Base-by-base conservation (phyloP, 192 early-diverging fungal species). In the Coemansia asiatica region DNA sequence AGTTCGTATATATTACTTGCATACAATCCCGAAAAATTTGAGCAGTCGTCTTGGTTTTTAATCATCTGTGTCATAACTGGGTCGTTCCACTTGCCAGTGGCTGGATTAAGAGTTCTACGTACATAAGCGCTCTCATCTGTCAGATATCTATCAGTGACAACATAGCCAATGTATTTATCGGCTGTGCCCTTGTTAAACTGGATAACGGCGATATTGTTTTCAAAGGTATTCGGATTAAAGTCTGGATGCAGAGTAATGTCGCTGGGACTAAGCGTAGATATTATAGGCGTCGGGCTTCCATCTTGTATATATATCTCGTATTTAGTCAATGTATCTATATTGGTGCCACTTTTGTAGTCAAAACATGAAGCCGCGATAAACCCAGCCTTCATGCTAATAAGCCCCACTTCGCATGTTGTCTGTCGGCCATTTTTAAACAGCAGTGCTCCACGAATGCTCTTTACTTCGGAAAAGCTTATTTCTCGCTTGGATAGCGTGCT, bases 131-230 rank as follows among this genome's bases (percentile, higher is more conserved):
- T 53, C 6, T 22, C 6, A 1, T 53, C 50, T 12, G 12, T 13
- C 18, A 53, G 26, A 22, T 53, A 53, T 13, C 50, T 53, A 53
- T 53, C 50, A 13, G 50, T 22, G 23, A 21, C 13, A 2, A 53
- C 12, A 27, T 53, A 53, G 21, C 22, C 50, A 10, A 26, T 53
- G 22, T 53, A 53, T 10, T 8, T 10, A 27, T 53, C 50, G 8
- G 50, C 23, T 1, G 50, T 53, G 5, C 9, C 22, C 50, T 53
- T 53, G 29, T 57, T 57, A n/a, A 57, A 57, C 56, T 57, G 56
- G 56, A 57, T 57, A 35, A 57, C 56, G 19, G 29, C 33, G 18
- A 57, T 36, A 31, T 57, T 36, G 29, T 57, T 57, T n/a, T n/a
- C 56, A 10, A 18, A 29, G n/a, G 27, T 57, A 18, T 12, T 21